Percentiles rank a stretch among this genome's conserved stretches.
Evolutionary conservation across 2,329 filamentous ascomycete genomes (phyloP).

Genomic region (Phialophora verrucosa): DNA sequence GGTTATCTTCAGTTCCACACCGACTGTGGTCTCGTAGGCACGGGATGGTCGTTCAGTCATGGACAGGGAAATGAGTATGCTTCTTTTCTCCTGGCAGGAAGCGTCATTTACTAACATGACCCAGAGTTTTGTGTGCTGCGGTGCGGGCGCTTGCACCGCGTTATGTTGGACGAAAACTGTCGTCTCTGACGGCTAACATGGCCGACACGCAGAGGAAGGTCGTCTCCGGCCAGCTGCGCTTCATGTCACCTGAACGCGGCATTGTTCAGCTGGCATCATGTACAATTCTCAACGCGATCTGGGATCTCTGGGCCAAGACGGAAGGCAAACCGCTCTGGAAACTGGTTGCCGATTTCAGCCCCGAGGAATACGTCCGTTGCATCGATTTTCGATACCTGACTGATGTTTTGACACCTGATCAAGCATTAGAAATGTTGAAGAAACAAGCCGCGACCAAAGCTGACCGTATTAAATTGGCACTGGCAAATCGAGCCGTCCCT

Average conservation of each 20-base stretch:
- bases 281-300: constrained; percentile 86
- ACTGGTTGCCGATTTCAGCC: constrained; percentile 86
- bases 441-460: constrained; percentile 71
- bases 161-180: constrained; percentile 5
- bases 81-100: constrained; percentile 65
- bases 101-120: background rate
- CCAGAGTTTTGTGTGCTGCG: background rate
- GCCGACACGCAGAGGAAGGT: constrained; percentile 82
- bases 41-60: constrained; percentile 57
- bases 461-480: constrained; percentile 72
- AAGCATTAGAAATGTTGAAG: constrained; percentile 74
- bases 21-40: constrained; percentile 90
- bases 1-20: constrained; percentile 85
- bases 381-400: constrained; percentile 96
- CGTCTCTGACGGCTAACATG: constrained; percentile 16
- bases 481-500: constrained; percentile 75
- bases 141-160: background rate
- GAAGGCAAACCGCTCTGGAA: constrained; percentile 88
- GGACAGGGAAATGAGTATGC: constrained; percentile 82
- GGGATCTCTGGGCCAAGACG: constrained; percentile 93
- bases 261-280: constrained; percentile 91
- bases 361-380: constrained; percentile 82
- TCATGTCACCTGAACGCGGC: constrained; percentile 93
- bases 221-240: constrained; percentile 89
- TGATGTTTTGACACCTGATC: constrained; percentile 85